Evolutionary conservation across 192 early-diverging fungal genomes (phyloP).

Genomic region (Coemansia brasiliensis): DNA sequence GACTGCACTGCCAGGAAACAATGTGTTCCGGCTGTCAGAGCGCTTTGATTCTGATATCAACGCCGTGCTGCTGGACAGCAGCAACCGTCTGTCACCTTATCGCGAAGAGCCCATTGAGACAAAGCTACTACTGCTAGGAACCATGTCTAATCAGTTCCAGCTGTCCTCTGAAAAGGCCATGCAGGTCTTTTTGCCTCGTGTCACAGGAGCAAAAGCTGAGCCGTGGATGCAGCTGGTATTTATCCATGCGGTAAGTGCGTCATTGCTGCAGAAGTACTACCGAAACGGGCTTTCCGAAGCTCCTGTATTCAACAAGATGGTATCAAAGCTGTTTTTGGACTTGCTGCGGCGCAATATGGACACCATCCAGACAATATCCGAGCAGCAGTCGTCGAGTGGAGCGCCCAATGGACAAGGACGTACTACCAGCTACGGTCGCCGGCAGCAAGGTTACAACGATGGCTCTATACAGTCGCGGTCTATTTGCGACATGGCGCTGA

Average conservation of each 20-base stretch:
- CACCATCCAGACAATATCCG: constrained; percentile 50
- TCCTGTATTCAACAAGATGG: constrained; percentile 44
- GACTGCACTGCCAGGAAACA: constrained; percentile 47
- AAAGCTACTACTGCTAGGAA: constrained; percentile 67
- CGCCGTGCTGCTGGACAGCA: constrained; percentile 44
- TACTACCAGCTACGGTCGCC: constrained; percentile 39
- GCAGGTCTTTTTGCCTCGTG: constrained; percentile 66
- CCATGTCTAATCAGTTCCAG: constrained; percentile 75
- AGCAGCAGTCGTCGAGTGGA: constrained; percentile 45
- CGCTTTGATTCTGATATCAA: constrained; percentile 47
- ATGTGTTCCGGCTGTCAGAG: constrained; percentile 33
- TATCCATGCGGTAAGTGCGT: constrained; percentile 64
- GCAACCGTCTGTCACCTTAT: constrained; percentile 44
- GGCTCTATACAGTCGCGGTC: constrained; percentile 17
- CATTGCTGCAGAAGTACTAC: constrained; percentile 29
- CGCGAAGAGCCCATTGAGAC: constrained; percentile 74
- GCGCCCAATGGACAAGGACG: constrained; percentile 28
- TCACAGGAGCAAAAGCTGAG: constrained; percentile 69
- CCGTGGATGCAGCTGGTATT: constrained; percentile 79
- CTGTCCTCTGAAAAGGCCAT: constrained; percentile 75
- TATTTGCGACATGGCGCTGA: constrained; percentile 53
- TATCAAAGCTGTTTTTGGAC: constrained; percentile 42
- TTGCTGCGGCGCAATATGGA: constrained; percentile 50
- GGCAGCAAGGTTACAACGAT: constrained; percentile 16
- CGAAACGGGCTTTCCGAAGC: constrained; percentile 11